Evolutionary conservation across 306 rosid species (phyloP).

Genomic region (Styphnolobium japonicum): DNA sequence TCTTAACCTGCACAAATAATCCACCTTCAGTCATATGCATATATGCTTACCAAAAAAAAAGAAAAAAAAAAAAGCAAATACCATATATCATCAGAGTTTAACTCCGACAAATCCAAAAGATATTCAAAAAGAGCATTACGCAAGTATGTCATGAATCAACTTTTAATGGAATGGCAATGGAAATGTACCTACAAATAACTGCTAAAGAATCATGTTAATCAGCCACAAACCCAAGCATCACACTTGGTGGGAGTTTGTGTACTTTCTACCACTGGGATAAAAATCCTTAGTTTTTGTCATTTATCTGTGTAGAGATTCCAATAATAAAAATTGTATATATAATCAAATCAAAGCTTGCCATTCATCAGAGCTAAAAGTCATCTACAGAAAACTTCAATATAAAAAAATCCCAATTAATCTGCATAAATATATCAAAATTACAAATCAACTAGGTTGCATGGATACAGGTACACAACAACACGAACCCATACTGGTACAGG

Average conservation of each 20-base stretch:
- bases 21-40: conserved; percentile 19
- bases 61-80: neutral
- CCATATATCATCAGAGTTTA: neutral
- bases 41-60: neutral
- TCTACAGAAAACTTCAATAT: neutral
- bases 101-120: neutral
- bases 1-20: conserved; percentile 65
- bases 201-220: neutral
- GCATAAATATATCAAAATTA: conserved; percentile 13
- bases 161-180: neutral
- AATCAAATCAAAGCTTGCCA: neutral
- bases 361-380: neutral
- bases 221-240: neutral
- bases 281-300: neutral
- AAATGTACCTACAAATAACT: conserved; percentile 10
- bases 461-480: too few relatives aligned
- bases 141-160: neutral
- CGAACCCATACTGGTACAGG: too few relatives aligned
- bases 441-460: too few relatives aligned
- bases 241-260: neutral
- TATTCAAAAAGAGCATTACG: neutral
- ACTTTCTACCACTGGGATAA: neutral
- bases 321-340: neutral
- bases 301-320: conserved; percentile 1
- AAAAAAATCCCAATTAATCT: neutral